Base-by-base conservation (phyloP, 495 filamentous ascomycete species). In the Glutinoglossum americanum region DNA sequence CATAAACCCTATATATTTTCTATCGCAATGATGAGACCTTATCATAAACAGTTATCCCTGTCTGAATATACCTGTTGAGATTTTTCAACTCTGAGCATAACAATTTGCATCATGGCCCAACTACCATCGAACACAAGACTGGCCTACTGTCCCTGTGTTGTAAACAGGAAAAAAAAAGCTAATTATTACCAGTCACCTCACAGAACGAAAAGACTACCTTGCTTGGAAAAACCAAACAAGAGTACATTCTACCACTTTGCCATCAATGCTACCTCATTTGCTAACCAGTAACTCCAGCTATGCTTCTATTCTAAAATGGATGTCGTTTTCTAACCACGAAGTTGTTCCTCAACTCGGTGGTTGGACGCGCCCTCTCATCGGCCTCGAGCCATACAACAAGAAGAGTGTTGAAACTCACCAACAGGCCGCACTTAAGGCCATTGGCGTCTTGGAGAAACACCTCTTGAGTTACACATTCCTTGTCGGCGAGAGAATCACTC, bases 151-250 rank as follows among this genome's bases (percentile, higher is more conserved):
- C 15, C n/a, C 26, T 58, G 8, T 51, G 35, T 23, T 66, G 41
- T 68, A 64, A 57, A 63, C 54, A 64, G 62, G 61, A 51, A 60
- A 64, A 60, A 64, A 64, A 26, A 61, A 6, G 53, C 69, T 77
- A 70, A 74, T 67, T 58, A 26, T 54, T 26, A 59, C 39, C 68
- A 98, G 92, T 99, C 67, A 87, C 92, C 68, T 95, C 92, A 64
- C 92, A 99, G 76, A 97, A 99, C 72, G 92, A 97, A 82, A 97
- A 96, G 81, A 99, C 93, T 62, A 89, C 88, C 62, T 86, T 99
- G 55, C 78, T 99, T 60, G 92, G 92, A 67, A 96, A 96, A 81
- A 97, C 89, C 74, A 99, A 99, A 83, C 89, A 97, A 75, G 92
- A 99, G 78, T 30, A 53, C 7, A 17, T 53, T 30, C 28, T 17